A percentile compares a stretch with the other conserved stretches of the same genome.
Evolutionary conservation across 306 rosid genomes (phyloP).

Genomic region (Inga laurina): DNA sequence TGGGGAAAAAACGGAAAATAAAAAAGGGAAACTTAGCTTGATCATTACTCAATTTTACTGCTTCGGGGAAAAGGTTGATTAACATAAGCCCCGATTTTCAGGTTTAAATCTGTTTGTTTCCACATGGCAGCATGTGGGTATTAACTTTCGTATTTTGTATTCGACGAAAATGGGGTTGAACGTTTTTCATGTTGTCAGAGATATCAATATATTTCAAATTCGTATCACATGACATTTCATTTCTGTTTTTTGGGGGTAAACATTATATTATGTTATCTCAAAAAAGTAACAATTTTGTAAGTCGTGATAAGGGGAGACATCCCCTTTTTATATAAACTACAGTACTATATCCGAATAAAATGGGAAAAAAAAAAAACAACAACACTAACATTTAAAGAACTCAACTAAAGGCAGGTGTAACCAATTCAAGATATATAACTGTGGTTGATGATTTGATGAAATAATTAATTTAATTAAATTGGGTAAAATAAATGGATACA

Average conservation of each 20-base stretch:
- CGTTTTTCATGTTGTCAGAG: too few species aligned
- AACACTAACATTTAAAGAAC: not conserved
- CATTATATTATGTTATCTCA: not conserved
- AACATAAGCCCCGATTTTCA: not conserved
- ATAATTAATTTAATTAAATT: constrained; percentile 30
- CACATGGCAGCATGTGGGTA: not conserved
- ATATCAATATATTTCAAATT: not conserved
- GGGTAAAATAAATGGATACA: constrained; percentile 27
- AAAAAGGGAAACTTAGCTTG: not conserved
- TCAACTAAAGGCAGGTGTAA: constrained; percentile 39
- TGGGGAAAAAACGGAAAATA: not conserved
- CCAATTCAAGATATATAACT: constrained; percentile 27
- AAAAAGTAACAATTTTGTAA: not conserved
- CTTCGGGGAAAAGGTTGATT: not conserved
- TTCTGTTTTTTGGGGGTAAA: not conserved
- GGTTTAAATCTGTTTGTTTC: not conserved
- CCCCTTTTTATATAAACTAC: not conserved
- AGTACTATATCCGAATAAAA: not conserved
- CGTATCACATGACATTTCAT: not conserved
- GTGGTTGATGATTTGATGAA: constrained; percentile 27
- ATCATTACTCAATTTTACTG: not conserved
- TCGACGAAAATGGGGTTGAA: not conserved
- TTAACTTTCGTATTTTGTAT: not conserved
- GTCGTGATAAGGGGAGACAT: not conserved
- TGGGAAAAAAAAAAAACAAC: not conserved